Evolutionary conservation across 2,329 filamentous ascomycete species (phyloP), one percentile per base, ranked within the genome.

Genomic region (Talaromyces marneffei): DNA sequence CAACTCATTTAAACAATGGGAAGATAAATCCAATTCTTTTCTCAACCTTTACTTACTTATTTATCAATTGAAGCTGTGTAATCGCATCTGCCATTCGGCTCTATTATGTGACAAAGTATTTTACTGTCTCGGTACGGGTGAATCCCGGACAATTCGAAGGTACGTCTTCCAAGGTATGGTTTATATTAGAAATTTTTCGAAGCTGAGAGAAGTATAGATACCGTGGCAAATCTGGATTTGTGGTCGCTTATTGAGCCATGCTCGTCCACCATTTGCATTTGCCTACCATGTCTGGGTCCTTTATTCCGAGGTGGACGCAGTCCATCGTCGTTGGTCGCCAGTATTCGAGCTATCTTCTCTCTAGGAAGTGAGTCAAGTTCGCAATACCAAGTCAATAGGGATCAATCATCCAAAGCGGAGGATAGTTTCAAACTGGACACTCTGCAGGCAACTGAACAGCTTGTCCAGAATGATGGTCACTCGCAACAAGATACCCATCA

Each of bases 171-270:
- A 29, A 29, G 6, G 29, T 50, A 18, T 8, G 20, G n/a, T 2
- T 8, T 39, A 39, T 35, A 18, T 7, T 18, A 23, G 35, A 18
- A 7, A 4, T 18, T n/a, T n/a, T n/a, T n/a, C 6, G 2, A 25
- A 59, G n/a, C n/a, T 59, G 16, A 52, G n/a, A 33, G 12, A 37
- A 40, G 8, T 8, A 42, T n/a, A 59, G 57, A 53, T 39, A 46
- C 57, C 16, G 44, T 59, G 20, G 27, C 44, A n/a, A 59, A 42
- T 4, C 57, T 59, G 16, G 57, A 59, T 18, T 35, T 59, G 18
- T 59, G 57, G 57, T 59, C 57, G 8, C 23, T 59, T 20, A 53
- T 59, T 46, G 57, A 59, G 31, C 57, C 57, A 20, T 59, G 57
- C 35, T 42, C 33, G 1, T 52, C 57, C 12, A 59, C 57, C 20